Evolutionary conservation across 768 basidiomycete species (phyloP).

Genomic region (Sistotremastrum suecicum): DNA sequence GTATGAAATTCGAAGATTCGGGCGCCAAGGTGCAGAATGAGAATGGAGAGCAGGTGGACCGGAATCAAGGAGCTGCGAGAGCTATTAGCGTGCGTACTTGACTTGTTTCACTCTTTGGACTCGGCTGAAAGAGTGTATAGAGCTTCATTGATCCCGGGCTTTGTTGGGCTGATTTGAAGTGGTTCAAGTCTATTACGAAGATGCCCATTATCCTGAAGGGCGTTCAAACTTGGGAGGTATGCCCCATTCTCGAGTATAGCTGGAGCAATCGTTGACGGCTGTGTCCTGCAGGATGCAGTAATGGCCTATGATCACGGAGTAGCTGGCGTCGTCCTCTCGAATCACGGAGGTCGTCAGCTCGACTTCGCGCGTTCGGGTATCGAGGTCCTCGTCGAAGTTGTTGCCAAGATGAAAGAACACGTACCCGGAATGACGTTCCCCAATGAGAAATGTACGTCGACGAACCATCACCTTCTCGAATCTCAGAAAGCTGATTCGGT

Average conservation of each 20-base stretch:
- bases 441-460: slow-evolving; percentile 34
- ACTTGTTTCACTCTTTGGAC: slow-evolving; percentile 3
- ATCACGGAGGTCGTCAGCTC: slow-evolving; percentile 54
- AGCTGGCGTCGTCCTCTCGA: slow-evolving; percentile 39
- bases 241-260: no score
- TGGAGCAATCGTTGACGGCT: no score
- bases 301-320: slow-evolving; percentile 32
- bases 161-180: slow-evolving; percentile 73
- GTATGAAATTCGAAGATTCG: slow-evolving; percentile 86
- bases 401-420: slow-evolving; percentile 49
- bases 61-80: slow-evolving; percentile 83
- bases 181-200: slow-evolving; percentile 44
- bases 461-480: no score
- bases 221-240: slow-evolving; percentile 44
- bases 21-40: slow-evolving; percentile 37
- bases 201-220: slow-evolving; percentile 57
- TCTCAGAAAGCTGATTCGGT: slow-evolving; percentile 3
- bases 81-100: slow-evolving; percentile 64
- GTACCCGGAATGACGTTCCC: slow-evolving; percentile 55
- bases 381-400: slow-evolving; percentile 82
- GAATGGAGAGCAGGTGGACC: slow-evolving; percentile 42
- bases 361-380: slow-evolving; percentile 80
- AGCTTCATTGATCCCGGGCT: slow-evolving; percentile 84
- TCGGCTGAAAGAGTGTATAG: not conserved
- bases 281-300: slow-evolving; percentile 27